phyloP scores from a whole-genome alignment of 73 alveolate species.

The Blepharisma stoltei region DNA sequence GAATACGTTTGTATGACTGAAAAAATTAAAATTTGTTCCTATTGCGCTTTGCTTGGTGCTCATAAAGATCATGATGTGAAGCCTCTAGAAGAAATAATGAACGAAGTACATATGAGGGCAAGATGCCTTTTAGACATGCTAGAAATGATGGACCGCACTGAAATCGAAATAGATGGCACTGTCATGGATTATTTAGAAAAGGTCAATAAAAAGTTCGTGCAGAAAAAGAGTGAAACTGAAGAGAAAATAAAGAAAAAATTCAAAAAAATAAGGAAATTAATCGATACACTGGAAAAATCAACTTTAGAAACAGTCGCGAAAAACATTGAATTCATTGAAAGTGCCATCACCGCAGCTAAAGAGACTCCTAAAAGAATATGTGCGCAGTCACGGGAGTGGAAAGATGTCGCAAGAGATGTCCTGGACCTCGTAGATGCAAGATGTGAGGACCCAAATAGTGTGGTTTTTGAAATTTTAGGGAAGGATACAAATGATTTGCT shows the following conservation, averaged over 20 bases:
- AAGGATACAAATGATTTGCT: background rate
- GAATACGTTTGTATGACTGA: slow-evolving; percentile 89
- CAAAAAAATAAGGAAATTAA: background rate
- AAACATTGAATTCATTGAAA: background rate
- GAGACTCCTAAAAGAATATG: slow-evolving; percentile 8
- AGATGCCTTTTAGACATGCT: slow-evolving; percentile 70
- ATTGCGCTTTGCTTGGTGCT: slow-evolving; percentile 87
- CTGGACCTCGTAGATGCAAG: background rate
- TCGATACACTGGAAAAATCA: background rate
- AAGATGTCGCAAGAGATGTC: slow-evolving; percentile 11
- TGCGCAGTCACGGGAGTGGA: slow-evolving; percentile 14
- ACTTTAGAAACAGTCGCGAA: background rate
- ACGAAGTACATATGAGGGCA: slow-evolving; percentile 76
- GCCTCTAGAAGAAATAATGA: slow-evolving; percentile 77
- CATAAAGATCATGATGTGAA: slow-evolving; percentile 89
- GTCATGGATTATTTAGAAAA: slow-evolving; percentile 6
- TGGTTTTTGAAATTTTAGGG: slow-evolving; percentile 11
- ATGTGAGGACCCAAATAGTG: background rate
- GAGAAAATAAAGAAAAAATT: background rate
- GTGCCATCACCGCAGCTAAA: background rate
- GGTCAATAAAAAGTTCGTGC: background rate
- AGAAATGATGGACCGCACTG: slow-evolving; percentile 56
- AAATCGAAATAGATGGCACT: slow-evolving; percentile 3
- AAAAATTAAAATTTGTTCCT: slow-evolving; percentile 73
- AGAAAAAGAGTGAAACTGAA: background rate